Evolutionary conservation across 257 asterid genomes (phyloP).

Genomic region (Paulownia fortunei): DNA sequence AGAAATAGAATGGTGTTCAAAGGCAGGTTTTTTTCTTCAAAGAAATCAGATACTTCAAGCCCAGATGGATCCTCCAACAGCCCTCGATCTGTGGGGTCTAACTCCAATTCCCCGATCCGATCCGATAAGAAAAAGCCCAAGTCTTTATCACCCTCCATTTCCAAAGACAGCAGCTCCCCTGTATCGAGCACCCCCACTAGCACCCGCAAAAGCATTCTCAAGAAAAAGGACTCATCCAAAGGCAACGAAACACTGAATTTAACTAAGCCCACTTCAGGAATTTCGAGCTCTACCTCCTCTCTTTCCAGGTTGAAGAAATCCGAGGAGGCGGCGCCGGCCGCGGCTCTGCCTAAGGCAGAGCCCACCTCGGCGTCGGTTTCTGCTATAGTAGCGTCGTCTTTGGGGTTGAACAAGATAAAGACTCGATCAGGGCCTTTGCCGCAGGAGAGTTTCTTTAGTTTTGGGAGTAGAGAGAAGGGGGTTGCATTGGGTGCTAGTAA

Average conservation of each 20-base stretch:
- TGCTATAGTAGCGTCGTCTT: constrained; percentile 90
- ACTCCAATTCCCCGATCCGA: constrained; percentile 88
- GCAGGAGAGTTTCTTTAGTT: constrained; percentile 91
- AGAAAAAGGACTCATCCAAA: constrained; percentile 53
- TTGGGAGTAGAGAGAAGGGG: constrained; percentile 78
- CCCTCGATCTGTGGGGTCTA: constrained; percentile 88
- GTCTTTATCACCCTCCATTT: constrained; percentile 33
- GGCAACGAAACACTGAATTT: constrained; percentile 51
- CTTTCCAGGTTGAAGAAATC: constrained; percentile 49
- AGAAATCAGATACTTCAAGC: constrained; percentile 84
- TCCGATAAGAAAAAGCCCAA: neutral
- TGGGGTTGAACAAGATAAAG: constrained; percentile 96
- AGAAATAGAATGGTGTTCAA: constrained; percentile 76
- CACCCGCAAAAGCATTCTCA: constrained; percentile 44
- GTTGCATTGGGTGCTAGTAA: constrained; percentile 76
- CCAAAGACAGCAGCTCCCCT: constrained; percentile 55
- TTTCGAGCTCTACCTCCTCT: constrained; percentile 29
- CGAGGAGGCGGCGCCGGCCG: constrained; percentile 43
- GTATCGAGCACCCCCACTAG: constrained; percentile 53
- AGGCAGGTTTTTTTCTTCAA: constrained; percentile 88
- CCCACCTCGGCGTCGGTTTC: constrained; percentile 60
- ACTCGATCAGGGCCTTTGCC: constrained; percentile 99
- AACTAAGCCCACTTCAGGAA: constrained; percentile 46
- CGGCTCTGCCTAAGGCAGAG: constrained; percentile 30
- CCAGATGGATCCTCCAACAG: constrained; percentile 93